Conservation (phyloP, 495 filamentous ascomycete species). For the Immersiella caudata region DNA sequence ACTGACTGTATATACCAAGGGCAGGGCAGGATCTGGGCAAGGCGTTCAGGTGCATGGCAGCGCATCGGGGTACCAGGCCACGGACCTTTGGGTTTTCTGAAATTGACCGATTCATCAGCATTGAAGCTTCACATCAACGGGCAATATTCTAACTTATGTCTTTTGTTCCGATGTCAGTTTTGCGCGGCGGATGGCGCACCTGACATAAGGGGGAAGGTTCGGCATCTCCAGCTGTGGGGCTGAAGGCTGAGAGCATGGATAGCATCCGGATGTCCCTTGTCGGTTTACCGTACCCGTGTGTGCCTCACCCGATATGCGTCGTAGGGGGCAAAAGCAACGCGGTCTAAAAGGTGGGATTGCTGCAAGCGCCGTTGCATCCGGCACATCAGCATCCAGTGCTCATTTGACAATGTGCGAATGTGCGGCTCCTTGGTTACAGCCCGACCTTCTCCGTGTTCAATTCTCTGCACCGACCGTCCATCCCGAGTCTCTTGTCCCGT, state of each 20-base stretch:
- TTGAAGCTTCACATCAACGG: background rate
- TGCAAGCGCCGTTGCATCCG: background rate
- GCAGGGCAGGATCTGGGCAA: background rate
- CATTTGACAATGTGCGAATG: background rate
- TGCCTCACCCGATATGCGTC: background rate
- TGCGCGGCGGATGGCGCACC: background rate
- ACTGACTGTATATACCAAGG: background rate
- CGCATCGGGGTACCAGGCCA: background rate
- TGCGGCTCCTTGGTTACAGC: background rate
- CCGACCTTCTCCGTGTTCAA: background rate
- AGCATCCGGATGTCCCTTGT: background rate
- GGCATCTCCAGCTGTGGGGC: background rate
- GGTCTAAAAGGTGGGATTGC: background rate
- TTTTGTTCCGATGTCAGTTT: background rate
- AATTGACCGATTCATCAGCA: background rate
- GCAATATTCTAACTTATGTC: background rate
- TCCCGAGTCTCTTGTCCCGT: background rate
- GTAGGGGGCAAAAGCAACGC: background rate
- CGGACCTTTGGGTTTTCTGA: background rate
- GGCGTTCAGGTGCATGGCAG: background rate
- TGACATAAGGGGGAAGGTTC: background rate
- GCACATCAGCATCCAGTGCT: background rate
- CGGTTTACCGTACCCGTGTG: constrained; percentile 13
- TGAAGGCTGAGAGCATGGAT: background rate
- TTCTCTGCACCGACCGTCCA: background rate